These are phyloP conservation scores for Xylaria telfairii DNA, from an alignment of 495 filamentous ascomycete genomes.

Conservation along the genomic window DNA sequence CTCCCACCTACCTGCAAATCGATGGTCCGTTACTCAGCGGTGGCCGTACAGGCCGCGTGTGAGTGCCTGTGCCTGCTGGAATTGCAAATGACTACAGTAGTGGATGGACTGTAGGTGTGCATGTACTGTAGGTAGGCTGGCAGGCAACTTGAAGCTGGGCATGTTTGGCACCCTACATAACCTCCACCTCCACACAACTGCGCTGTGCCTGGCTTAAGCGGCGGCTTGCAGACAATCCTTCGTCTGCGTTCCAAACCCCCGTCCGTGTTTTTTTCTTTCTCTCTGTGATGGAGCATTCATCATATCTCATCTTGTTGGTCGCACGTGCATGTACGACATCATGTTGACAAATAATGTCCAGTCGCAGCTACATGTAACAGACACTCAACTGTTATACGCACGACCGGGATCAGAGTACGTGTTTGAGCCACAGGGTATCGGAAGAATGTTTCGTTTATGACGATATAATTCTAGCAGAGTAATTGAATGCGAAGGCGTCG, in stretches of 20 bases:
- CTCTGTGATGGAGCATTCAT: not conserved
- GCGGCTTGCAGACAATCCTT: slow-evolving; percentile 4
- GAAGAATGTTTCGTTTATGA: not conserved
- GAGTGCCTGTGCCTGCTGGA: not conserved
- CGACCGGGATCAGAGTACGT: not conserved
- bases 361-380: not conserved
- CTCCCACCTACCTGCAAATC: not conserved
- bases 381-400: not conserved
- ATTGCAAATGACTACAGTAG: not conserved
- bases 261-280: not conserved
- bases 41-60: not conserved
- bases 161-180: not conserved
- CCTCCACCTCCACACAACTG: not conserved
- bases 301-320: not conserved
- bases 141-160: not conserved
- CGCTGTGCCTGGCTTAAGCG: not conserved
- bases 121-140: not conserved
- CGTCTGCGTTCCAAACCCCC: not conserved
- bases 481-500: slow-evolving; percentile 6
- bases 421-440: not conserved
- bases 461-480: not conserved
- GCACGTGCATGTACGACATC: not conserved
- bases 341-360: not conserved
- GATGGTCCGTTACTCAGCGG: slow-evolving; percentile 11
- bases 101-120: not conserved